Evolutionary conservation across 495 filamentous ascomycete species (phyloP).

Genomic region (Hypoxylon trugodes): DNA sequence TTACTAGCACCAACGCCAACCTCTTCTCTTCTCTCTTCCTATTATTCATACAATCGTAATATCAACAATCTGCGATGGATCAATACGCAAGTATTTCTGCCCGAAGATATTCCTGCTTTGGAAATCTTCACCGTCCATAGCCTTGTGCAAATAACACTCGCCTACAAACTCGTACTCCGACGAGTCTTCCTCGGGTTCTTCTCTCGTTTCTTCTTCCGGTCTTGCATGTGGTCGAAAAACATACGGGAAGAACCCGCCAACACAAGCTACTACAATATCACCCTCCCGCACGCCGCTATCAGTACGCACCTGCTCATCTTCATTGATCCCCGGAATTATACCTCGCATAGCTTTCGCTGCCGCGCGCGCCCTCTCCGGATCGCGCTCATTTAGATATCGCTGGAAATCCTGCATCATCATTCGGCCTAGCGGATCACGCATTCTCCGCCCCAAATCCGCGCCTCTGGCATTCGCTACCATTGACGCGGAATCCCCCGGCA

Average conservation of each 20-base stretch:
- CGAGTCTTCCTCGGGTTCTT: background rate
- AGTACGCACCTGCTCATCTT: background rate
- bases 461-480: background rate
- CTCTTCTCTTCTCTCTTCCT: background rate
- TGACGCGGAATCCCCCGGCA: background rate
- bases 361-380: background rate
- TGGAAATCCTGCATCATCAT: conserved; percentile 22
- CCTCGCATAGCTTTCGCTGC: conserved; percentile 17
- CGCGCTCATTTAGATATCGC: conserved; percentile 9
- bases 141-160: conserved; percentile 34
- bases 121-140: conserved; percentile 40
- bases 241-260: conserved; percentile 39
- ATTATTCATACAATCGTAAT: conserved; percentile 22
- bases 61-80: conserved; percentile 30
- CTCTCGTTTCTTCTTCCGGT: background rate
- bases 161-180: conserved; percentile 36
- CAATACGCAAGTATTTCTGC: conserved; percentile 1
- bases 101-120: background rate
- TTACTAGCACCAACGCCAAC: no score
- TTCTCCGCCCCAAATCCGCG: conserved; percentile 6
- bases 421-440: conserved; percentile 5
- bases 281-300: conserved; percentile 30
- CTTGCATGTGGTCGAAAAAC: conserved; percentile 25
- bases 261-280: conserved; percentile 34
- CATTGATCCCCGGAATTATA: background rate